Evolutionary conservation across 257 asterid species (phyloP).

Genomic region (Handroanthus guayacan): DNA sequence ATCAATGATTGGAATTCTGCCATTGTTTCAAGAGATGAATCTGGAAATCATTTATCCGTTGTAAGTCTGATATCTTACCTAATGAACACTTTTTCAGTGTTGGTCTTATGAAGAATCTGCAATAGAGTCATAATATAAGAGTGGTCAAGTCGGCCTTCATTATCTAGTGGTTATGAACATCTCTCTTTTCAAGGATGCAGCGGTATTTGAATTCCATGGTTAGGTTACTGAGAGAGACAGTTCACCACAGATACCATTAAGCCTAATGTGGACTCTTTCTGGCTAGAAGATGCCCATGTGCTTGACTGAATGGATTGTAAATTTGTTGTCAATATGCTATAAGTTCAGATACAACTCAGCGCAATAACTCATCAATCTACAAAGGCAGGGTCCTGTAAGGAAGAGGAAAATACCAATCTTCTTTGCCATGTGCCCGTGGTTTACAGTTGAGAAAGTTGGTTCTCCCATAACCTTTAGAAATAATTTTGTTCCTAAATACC

Average conservation of each 20-base stretch:
- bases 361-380: not conserved
- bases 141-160: not conserved
- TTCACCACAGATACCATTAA: not conserved
- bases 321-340: not conserved
- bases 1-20: constrained; percentile 64
- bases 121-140: not conserved
- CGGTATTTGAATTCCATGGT: not conserved
- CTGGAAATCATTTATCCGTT: constrained; percentile 65
- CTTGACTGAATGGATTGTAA: not conserved
- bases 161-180: not conserved
- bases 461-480: not conserved
- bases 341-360: not conserved
- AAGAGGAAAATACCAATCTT: not conserved
- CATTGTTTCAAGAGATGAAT: constrained; percentile 67
- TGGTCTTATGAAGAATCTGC: constrained; percentile 5
- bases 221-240: not conserved
- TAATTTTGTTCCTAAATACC: not conserved
- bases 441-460: not conserved
- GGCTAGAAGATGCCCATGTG: not conserved
- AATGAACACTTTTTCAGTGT: constrained; percentile 10
- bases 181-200: not conserved
- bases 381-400: not conserved
- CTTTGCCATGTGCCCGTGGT: not conserved
- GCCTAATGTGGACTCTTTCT: not conserved
- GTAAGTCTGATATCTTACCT: constrained; percentile 56